A percentile compares a stretch with the other conserved stretches of the same genome.
Conservation (phyloP, 345 rosid genomes). For the Corymbia maculata region DNA sequence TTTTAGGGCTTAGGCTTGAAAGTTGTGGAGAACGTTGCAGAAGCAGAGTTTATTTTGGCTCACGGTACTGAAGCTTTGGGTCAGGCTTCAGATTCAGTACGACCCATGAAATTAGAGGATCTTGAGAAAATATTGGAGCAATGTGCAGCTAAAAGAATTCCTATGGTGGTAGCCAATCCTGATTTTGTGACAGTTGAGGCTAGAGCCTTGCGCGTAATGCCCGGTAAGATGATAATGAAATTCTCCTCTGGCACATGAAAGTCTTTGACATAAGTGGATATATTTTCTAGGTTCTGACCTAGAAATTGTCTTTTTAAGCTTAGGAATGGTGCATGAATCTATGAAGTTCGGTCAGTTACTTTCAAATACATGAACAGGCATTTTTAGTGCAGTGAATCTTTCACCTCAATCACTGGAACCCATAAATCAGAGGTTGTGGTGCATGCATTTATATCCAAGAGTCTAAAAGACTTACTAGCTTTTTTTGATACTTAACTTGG, state of each 20-base stretch:
- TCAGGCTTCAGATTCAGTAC: conserved; percentile 47
- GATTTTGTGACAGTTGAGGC: conserved; percentile 94
- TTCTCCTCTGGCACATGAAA: not conserved
- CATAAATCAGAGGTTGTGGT: not conserved
- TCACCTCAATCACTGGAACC: not conserved
- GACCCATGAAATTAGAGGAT: conserved; percentile 51
- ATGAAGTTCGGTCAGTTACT: not conserved
- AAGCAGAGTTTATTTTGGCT: conserved; percentile 84
- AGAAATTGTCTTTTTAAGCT: not conserved
- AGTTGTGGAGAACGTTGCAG: conserved; percentile 64
- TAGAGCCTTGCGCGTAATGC: conserved; percentile 73
- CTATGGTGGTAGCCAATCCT: conserved; percentile 94
- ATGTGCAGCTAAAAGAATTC: conserved; percentile 62
- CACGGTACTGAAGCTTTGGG: conserved; percentile 94
- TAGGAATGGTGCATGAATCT: not conserved
- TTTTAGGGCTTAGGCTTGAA: conserved; percentile 63
- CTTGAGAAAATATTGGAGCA: conserved; percentile 74
- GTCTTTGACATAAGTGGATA: not conserved
- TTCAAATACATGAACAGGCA: not conserved
- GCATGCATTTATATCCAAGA: not conserved
- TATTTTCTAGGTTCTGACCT: not conserved
- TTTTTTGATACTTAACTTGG: not conserved
- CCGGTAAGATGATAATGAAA: conserved; percentile 36
- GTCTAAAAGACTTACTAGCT: not conserved
- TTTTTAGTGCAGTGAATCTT: not conserved